Conservation (phyloP, 495 filamentous ascomycete species). For the Penicillium malachiteum region DNA sequence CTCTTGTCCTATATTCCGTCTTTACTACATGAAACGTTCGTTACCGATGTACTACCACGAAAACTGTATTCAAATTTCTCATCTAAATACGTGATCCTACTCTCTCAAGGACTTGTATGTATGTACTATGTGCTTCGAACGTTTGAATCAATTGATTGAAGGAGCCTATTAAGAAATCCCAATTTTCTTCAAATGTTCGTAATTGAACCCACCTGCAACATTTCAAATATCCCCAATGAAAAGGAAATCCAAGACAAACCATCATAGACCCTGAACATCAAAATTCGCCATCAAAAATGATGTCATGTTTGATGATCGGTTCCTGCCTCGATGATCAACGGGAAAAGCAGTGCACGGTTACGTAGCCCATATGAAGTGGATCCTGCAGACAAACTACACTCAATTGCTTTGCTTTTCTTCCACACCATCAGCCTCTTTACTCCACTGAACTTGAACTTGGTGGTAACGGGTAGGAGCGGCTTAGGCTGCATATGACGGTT, state of each 20-base stretch:
- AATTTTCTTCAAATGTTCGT: too few species aligned
- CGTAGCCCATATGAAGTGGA: slow-evolving; percentile 7
- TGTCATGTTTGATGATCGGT: slow-evolving; percentile 12
- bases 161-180: too few species aligned
- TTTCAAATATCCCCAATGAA: not conserved
- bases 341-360: slow-evolving; percentile 11
- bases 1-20: not conserved
- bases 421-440: too few species aligned
- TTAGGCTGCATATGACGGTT: too few species aligned
- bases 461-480: too few species aligned
- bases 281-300: not conserved
- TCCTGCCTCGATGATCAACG: not conserved
- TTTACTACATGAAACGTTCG: not conserved
- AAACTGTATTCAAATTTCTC: not conserved
- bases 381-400: too few species aligned
- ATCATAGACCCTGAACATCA: not conserved
- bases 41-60: not conserved
- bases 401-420: too few species aligned
- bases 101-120: not conserved
- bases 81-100: not conserved
- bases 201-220: not conserved
- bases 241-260: not conserved
- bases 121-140: too few species aligned
- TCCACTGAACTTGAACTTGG: too few species aligned
- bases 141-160: too few species aligned